phyloP scores from a whole-genome alignment of 441 rosid genomes.

The Gossypium aridum region DNA sequence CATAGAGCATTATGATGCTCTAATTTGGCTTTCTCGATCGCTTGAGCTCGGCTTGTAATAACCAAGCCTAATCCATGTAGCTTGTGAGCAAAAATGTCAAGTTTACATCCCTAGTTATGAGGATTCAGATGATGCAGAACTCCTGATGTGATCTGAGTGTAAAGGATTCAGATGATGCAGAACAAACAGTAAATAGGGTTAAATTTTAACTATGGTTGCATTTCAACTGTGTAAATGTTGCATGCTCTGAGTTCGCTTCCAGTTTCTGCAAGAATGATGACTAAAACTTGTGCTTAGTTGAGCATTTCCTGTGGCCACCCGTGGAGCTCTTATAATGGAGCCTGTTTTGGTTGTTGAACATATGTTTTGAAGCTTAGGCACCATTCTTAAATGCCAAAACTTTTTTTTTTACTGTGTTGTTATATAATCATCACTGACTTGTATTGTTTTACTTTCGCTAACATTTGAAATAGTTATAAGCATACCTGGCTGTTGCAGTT shows the following conservation, averaged over 20 bases:
- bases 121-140: neutral
- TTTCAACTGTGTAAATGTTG: neutral
- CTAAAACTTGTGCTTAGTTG: neutral
- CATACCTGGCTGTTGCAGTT: neutral
- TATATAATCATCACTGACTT: neutral
- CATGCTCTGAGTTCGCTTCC: neutral
- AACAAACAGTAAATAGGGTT: neutral
- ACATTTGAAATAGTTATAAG: neutral
- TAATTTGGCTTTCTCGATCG: too few species aligned
- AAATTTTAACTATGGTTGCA: neutral
- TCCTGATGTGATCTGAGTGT: neutral
- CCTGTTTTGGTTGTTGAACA: neutral
- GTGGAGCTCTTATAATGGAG: neutral
- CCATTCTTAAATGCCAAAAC: neutral
- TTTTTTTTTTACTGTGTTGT: neutral
- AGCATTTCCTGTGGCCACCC: constrained; percentile 3
- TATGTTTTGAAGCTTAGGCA: neutral
- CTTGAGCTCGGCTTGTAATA: too few species aligned
- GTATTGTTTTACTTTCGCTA: neutral
- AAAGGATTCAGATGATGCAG: neutral
- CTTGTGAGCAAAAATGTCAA: too few species aligned
- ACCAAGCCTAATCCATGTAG: too few species aligned
- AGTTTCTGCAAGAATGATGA: neutral
- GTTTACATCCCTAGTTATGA: too few species aligned
- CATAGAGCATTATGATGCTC: neutral